Percentiles rank a stretch among this genome's conserved stretches.
phyloP scores from a whole-genome alignment of 495 filamentous ascomycete species.

The Hypoxylon rickii region DNA sequence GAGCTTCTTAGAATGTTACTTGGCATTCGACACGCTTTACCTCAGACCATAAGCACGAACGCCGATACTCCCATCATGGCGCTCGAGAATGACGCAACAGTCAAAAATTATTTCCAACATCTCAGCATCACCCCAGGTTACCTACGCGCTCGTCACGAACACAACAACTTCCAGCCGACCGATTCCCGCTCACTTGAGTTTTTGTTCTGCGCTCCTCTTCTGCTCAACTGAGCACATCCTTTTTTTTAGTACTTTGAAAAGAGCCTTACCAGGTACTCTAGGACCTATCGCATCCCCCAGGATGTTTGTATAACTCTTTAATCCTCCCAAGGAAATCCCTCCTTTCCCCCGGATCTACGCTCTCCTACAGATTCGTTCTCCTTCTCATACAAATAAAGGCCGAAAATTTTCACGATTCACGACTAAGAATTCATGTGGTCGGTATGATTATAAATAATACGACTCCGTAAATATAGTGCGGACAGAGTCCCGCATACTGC shows the following conservation, averaged over 20 bases:
- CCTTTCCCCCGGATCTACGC: neutral
- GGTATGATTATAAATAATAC: slow-evolving; percentile 3
- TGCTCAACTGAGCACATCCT: slow-evolving; percentile 43
- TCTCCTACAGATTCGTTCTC: neutral
- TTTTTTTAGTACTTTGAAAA: neutral
- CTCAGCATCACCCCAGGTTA: slow-evolving; percentile 57
- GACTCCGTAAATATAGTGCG: neutral
- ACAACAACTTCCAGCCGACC: slow-evolving; percentile 61
- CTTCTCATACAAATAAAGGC: neutral
- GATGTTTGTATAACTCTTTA: slow-evolving; percentile 11
- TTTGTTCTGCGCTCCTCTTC: slow-evolving; percentile 64
- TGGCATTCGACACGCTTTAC: slow-evolving; percentile 71
- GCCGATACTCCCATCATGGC: slow-evolving; percentile 59
- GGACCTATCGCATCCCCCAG: neutral
- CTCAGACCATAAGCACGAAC: slow-evolving; percentile 58
- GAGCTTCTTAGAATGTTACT: slow-evolving; percentile 76
- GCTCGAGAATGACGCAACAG: slow-evolving; percentile 57
- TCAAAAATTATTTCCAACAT: slow-evolving; percentile 63
- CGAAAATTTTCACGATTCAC: slow-evolving; percentile 12
- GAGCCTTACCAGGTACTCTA: neutral
- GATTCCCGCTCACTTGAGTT: slow-evolving; percentile 72
- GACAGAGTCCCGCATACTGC: no score
- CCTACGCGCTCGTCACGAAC: slow-evolving; percentile 46
- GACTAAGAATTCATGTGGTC: slow-evolving; percentile 8
- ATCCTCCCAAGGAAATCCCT: neutral